Conservation (phyloP, 2,329 filamentous ascomycete genomes). For the Alternaria triticimaculans region DNA sequence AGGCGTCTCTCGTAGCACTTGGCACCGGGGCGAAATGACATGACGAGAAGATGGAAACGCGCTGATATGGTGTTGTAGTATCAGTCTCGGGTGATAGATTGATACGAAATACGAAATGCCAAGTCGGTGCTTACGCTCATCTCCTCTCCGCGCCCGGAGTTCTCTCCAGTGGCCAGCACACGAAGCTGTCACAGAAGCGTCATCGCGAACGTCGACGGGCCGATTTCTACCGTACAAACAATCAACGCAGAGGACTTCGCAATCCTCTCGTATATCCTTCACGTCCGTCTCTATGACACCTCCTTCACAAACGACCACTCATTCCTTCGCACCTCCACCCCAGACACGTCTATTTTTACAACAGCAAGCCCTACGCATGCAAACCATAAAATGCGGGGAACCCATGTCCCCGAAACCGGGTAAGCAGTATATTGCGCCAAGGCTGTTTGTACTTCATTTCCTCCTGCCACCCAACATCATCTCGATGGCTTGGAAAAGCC, state of each 20-base stretch:
- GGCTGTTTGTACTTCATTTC: background rate
- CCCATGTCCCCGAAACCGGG: background rate
- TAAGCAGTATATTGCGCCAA: constrained; percentile 1
- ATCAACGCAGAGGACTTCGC: background rate
- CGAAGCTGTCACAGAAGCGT: background rate
- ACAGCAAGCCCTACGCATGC: background rate
- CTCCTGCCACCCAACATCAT: background rate
- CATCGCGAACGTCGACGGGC: background rate
- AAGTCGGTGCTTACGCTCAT: background rate
- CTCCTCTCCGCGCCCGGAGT: background rate
- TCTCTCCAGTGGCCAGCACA: background rate
- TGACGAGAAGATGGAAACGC: background rate
- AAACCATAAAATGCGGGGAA: background rate
- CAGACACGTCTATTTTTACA: background rate
- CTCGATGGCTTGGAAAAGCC: background rate
- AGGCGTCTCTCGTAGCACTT: background rate
- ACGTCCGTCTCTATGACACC: background rate
- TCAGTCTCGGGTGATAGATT: background rate
- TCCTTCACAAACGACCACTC: background rate
- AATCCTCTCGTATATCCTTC: background rate
- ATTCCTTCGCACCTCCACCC: background rate
- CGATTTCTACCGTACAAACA: background rate
- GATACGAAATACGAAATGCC: background rate
- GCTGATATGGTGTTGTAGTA: background rate
- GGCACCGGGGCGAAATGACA: background rate